phyloP scores from a whole-genome alignment of 345 rosid genomes.

The Rhodamnia rubescens region DNA sequence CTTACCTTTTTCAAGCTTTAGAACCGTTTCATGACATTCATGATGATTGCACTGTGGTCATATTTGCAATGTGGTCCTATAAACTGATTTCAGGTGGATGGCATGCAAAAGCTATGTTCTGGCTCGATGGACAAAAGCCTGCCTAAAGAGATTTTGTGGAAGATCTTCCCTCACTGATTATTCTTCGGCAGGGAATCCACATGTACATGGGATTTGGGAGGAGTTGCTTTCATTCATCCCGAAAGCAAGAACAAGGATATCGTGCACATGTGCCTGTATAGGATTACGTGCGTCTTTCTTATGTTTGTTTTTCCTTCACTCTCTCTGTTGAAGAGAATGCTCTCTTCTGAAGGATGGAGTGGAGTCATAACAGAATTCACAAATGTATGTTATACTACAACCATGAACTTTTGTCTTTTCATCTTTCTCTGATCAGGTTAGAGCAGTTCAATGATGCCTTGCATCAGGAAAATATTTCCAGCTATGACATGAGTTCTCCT shows the following conservation, averaged over 20 bases:
- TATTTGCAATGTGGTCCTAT: not conserved
- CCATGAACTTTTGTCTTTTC: not conserved
- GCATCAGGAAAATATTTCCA: conserved; percentile 48
- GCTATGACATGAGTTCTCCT: conserved; percentile 24
- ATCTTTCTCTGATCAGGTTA: conserved; percentile 30
- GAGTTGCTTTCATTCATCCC: conserved; percentile 79
- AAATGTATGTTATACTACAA: not conserved
- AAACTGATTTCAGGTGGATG: conserved; percentile 39
- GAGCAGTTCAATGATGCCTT: conserved; percentile 94
- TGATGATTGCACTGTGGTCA: not conserved
- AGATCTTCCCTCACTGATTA: conserved; percentile 57
- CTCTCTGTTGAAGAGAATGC: not conserved
- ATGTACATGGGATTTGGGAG: conserved; percentile 69
- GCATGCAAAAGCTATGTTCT: conserved; percentile 51
- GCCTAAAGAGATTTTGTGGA: conserved; percentile 70
- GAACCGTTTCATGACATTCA: not conserved
- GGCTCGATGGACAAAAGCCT: conserved; percentile 68
- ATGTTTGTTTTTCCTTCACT: not conserved
- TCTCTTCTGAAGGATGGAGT: not conserved
- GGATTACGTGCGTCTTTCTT: conserved; percentile 46
- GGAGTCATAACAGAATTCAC: not conserved
- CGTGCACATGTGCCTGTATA: conserved; percentile 54
- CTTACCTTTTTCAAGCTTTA: not conserved
- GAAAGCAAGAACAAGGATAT: conserved; percentile 24
- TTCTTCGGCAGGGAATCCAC: conserved; percentile 72